These are phyloP conservation scores for Graphium sp. DNA, from an alignment of 2,329 filamentous ascomycete genomes.

Conservation along the genomic window DNA sequence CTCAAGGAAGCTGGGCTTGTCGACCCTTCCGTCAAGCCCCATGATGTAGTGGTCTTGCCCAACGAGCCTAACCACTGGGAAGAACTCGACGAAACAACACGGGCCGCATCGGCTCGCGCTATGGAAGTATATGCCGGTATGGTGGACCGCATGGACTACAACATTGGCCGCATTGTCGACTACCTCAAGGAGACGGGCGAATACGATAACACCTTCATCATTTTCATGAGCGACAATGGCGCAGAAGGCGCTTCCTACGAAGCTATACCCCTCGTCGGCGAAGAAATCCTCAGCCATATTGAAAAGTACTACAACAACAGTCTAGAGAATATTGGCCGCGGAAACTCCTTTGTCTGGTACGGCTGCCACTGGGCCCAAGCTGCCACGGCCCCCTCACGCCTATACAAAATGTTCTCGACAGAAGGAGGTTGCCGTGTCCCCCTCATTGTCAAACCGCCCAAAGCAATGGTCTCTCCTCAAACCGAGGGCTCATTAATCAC, in stretches of 20 bases:
- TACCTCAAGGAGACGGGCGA: slow-evolving; percentile 38
- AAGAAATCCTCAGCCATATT: slow-evolving; percentile 30
- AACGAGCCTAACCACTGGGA: slow-evolving; percentile 29
- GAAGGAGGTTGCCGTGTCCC: slow-evolving; percentile 34
- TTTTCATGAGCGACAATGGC: slow-evolving; percentile 48
- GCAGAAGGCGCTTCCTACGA: slow-evolving; percentile 42
- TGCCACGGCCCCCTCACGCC: slow-evolving; percentile 16
- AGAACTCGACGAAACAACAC: slow-evolving; percentile 25
- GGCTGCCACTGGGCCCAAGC: slow-evolving; percentile 34
- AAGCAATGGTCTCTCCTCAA: neutral
- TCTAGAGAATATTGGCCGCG: slow-evolving; percentile 36
- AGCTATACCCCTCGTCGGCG: slow-evolving; percentile 37
- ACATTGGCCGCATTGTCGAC: slow-evolving; percentile 36
- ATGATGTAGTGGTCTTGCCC: slow-evolving; percentile 25
- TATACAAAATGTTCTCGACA: slow-evolving; percentile 21
- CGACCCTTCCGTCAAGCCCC: slow-evolving; percentile 27
- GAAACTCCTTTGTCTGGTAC: slow-evolving; percentile 43
- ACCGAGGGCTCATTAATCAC: slow-evolving; percentile 17
- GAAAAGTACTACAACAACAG: slow-evolving; percentile 36
- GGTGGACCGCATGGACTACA: slow-evolving; percentile 44
- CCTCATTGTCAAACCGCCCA: slow-evolving; percentile 20
- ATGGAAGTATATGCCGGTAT: slow-evolving; percentile 50
- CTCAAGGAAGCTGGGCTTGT: slow-evolving; percentile 42
- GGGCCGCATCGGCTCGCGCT: slow-evolving; percentile 27
- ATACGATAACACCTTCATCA: slow-evolving; percentile 45